Base-by-base conservation (phyloP, 2,329 filamentous ascomycete genomes). In the Aspergillus ochraceoroseus region DNA sequence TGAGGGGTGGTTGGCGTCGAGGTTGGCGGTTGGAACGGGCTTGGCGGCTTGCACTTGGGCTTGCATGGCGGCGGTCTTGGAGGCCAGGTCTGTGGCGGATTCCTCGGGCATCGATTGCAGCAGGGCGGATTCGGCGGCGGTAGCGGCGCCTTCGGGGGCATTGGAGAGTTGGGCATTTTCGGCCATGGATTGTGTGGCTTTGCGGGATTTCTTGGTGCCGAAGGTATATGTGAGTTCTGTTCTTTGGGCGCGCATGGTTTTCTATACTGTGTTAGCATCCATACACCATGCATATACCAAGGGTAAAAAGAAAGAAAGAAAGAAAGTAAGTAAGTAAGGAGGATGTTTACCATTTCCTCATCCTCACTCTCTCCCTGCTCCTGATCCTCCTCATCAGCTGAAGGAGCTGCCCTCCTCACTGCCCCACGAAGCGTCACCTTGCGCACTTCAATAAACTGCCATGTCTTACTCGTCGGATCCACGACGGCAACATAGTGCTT, bases 401-500 rank as follows among this genome's bases (percentile, higher is more conserved):
- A 52, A 12, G 43, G 32, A 32, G 53, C 54, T 22, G 51, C 45
- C 36, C 54, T 61, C 31, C 67, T 58, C 15, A 71, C 52, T 30
- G 57, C 70, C 41, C 70, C 73, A 32, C 76, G 70, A n/a, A 82
- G 63, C 3, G 70, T 74, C 37, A 80, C 59, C 54, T 74, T 71
- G 42, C 73, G 74, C 14, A 71, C 72, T 59, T 76, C 60, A 7
- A 75, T 64, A 31, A 83, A 58, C 47, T 78, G 68, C 47, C 80
- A 66, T 29, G 69, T 70, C 40, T 70, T 69, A 3, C 68, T 70
- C 17, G 66, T 60, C 0, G 76, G 74, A 47, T 83, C 76, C 51
- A 72, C 79, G 29, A 82, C 66, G 36, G 75, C 79, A 44, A 81
- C 59, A 50, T 82, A 83, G 62, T 82, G 77, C 49, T 75, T 74